Evolutionary conservation across 345 rosid genomes (phyloP).

Genomic region (Aurinia saxatilis): DNA sequence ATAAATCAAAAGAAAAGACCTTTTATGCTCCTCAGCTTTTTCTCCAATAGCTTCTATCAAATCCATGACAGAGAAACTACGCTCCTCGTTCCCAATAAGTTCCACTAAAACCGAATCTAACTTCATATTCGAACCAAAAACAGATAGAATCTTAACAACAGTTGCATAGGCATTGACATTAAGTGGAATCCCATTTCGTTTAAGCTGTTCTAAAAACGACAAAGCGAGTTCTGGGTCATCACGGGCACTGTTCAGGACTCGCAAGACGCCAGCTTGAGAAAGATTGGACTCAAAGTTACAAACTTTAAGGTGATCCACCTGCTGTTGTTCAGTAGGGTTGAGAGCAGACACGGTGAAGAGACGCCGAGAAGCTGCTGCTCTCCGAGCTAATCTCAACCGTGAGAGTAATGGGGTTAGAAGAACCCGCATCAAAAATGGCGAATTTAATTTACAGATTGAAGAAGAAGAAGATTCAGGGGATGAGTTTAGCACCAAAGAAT

Average conservation of each 20-base stretch:
- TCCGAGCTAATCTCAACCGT: slow-evolving; percentile 2
- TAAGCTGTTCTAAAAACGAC: slow-evolving; percentile 33
- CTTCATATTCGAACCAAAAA: slow-evolving; percentile 35
- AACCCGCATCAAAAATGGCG: slow-evolving; percentile 27
- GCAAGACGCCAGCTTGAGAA: slow-evolving; percentile 20
- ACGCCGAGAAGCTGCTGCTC: slow-evolving; percentile 9
- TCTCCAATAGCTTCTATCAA: slow-evolving; percentile 37
- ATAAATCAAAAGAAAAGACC: slow-evolving; percentile 17
- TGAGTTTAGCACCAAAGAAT: neutral
- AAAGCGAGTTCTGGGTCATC: slow-evolving; percentile 47
- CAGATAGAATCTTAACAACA: slow-evolving; percentile 36
- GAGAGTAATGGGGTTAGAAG: slow-evolving; percentile 9
- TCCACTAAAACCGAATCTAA: slow-evolving; percentile 41
- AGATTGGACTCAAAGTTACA: neutral
- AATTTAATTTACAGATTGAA: neutral
- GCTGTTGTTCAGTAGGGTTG: slow-evolving; percentile 11
- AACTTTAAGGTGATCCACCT: neutral
- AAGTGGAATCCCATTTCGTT: slow-evolving; percentile 30
- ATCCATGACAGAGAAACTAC: slow-evolving; percentile 32
- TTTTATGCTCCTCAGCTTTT: slow-evolving; percentile 16
- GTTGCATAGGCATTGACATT: slow-evolving; percentile 43
- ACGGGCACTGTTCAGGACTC: slow-evolving; percentile 28
- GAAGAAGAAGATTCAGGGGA: neutral
- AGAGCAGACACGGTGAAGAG: slow-evolving; percentile 22
- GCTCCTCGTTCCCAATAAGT: slow-evolving; percentile 24